Evolutionary conservation across 2,329 filamentous ascomycete genomes (phyloP).

Genomic region (Nakataea oryzae): DNA sequence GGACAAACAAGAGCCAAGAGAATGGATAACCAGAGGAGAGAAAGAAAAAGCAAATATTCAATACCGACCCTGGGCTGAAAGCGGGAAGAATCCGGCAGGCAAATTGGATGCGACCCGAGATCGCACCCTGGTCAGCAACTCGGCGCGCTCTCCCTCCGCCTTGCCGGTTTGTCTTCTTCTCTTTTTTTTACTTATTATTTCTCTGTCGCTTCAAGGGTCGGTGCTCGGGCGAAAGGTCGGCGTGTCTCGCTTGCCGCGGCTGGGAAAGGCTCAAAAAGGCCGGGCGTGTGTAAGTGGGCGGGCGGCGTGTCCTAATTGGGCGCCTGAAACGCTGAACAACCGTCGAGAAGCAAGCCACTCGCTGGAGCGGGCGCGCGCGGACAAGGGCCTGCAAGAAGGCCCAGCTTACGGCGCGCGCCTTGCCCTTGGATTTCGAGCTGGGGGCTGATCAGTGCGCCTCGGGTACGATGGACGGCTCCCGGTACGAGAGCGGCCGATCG

Average conservation of each 20-base stretch:
- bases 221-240: no score
- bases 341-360: not conserved
- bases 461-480: not conserved
- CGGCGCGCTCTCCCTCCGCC: not conserved
- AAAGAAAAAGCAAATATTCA: not conserved
- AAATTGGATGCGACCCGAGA: not conserved
- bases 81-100: not conserved
- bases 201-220: not conserved
- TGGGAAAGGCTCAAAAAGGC: not conserved
- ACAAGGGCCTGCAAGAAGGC: not conserved
- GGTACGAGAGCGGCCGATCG: no score
- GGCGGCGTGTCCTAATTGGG: not conserved
- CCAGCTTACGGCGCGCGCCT: not conserved
- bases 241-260: not conserved
- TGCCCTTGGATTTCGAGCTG: no score
- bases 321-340: not conserved
- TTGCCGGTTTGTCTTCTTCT: conserved; percentile 3
- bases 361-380: no score
- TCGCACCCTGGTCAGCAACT: not conserved
- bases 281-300: not conserved
- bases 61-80: not conserved
- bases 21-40: not conserved
- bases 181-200: not conserved
- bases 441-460: not conserved
- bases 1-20: not conserved